These are phyloP conservation scores for Sphagnum fallax DNA, from an alignment of 228 moss, liverwort and hornwort species.

Conservation along the genomic window DNA sequence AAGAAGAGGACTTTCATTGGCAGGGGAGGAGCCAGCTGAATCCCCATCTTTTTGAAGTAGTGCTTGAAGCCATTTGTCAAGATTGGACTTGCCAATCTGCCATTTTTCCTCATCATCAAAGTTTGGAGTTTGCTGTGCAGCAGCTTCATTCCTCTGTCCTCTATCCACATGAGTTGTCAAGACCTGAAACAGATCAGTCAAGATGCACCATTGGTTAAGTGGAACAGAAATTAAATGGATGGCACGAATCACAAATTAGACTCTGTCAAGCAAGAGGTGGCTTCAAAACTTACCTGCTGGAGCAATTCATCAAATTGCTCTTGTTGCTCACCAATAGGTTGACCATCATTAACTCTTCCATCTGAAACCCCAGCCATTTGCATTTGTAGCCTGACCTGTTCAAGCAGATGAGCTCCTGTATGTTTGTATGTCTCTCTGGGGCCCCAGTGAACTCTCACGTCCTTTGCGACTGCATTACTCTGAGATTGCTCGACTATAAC, in stretches of 20 bases:
- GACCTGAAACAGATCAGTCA: slow-evolving; percentile 8
- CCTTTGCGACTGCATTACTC: neutral
- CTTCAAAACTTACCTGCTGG: slow-evolving; percentile 15
- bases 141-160: slow-evolving; percentile 13
- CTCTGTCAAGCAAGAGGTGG: neutral
- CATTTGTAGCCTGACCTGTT: slow-evolving; percentile 18
- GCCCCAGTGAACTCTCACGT: no score
- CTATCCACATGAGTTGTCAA: slow-evolving; percentile 23
- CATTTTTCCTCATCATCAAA: slow-evolving; percentile 30
- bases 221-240: neutral
- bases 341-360: slow-evolving; percentile 8
- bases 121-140: slow-evolving; percentile 8
- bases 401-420: neutral
- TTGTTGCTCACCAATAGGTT: slow-evolving; percentile 2
- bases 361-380: slow-evolving; percentile 8
- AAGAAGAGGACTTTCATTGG: slow-evolving; percentile 18
- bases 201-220: neutral
- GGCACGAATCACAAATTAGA: neutral
- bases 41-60: slow-evolving; percentile 25
- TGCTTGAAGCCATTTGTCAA: slow-evolving; percentile 45
- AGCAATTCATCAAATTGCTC: slow-evolving; percentile 24
- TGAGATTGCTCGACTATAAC: slow-evolving; percentile 18
- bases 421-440: no score
- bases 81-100: slow-evolving; percentile 31
- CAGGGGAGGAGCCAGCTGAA: slow-evolving; percentile 15